Conservation (phyloP, 2,329 filamentous ascomycete species). For the Cryoendolithus antarcticus region DNA sequence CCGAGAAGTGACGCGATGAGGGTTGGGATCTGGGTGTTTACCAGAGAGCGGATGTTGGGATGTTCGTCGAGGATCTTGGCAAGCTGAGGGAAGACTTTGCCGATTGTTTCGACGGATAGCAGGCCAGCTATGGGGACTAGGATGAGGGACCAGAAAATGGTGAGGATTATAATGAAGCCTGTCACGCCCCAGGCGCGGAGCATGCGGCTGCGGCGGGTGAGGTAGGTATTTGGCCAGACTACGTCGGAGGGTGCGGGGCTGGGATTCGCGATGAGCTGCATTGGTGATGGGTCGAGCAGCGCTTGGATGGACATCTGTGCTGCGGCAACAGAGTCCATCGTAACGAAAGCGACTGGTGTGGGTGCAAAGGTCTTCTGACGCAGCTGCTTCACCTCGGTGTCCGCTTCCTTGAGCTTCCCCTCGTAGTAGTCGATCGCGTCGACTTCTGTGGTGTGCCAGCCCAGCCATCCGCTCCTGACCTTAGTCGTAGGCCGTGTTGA, state of each 20-base stretch:
- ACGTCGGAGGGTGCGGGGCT: slow-evolving; percentile 84
- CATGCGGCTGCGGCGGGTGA: slow-evolving; percentile 60
- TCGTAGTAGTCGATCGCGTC: slow-evolving; percentile 95
- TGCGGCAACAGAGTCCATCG: slow-evolving; percentile 88
- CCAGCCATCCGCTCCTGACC: slow-evolving; percentile 67
- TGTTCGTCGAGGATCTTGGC: slow-evolving; percentile 56
- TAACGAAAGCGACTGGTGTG: slow-evolving; percentile 83
- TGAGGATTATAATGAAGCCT: slow-evolving; percentile 66
- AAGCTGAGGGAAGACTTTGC: slow-evolving; percentile 57
- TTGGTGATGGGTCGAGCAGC: slow-evolving; percentile 78
- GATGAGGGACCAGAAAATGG: slow-evolving; percentile 76
- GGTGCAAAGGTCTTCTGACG: slow-evolving; percentile 65
- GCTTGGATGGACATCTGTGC: slow-evolving; percentile 94
- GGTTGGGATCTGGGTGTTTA: slow-evolving; percentile 81
- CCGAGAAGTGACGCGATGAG: slow-evolving; percentile 77
- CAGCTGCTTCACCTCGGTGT: slow-evolving; percentile 59
- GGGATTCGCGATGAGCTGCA: slow-evolving; percentile 70
- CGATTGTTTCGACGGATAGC: slow-evolving; percentile 69
- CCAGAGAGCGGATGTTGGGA: slow-evolving; percentile 57
- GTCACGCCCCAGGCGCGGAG: slow-evolving; percentile 75
- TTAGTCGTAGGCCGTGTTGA: slow-evolving; percentile 53
- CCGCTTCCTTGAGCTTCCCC: slow-evolving; percentile 68
- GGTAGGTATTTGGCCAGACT: slow-evolving; percentile 90
- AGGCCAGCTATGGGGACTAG: slow-evolving; percentile 68
- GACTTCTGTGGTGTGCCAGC: slow-evolving; percentile 56